Evolutionary conservation across 2,329 filamentous ascomycete species (phyloP).

Genomic region (Phialophora verrucosa): DNA sequence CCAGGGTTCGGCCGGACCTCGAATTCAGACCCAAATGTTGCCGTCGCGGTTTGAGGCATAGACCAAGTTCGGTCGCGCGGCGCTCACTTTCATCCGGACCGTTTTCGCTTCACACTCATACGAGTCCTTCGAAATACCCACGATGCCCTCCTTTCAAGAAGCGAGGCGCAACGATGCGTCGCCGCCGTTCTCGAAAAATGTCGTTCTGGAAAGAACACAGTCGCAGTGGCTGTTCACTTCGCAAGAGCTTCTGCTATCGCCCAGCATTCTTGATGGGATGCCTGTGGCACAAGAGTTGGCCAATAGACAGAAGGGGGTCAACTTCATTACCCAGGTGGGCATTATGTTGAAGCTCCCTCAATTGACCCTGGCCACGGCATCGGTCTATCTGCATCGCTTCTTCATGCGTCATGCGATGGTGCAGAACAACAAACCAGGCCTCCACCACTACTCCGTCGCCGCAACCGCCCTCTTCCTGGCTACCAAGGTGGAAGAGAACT

Average conservation of each 20-base stretch:
- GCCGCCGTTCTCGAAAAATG: slow-evolving; percentile 26
- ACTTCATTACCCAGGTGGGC: slow-evolving; percentile 94
- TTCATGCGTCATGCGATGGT: slow-evolving; percentile 89
- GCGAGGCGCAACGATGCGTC: slow-evolving; percentile 22
- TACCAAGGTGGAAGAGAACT: slow-evolving; percentile 97
- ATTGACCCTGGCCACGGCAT: slow-evolving; percentile 87
- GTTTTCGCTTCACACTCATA: background rate
- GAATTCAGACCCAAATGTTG: background rate
- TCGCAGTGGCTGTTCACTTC: slow-evolving; percentile 89
- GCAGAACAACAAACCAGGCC: slow-evolving; percentile 68
- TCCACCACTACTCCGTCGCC: slow-evolving; percentile 93
- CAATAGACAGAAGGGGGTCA: slow-evolving; percentile 86
- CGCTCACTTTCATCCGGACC: background rate
- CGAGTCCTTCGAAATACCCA: slow-evolving; percentile 16
- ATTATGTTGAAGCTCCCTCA: slow-evolving; percentile 91
- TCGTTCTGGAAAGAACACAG: slow-evolving; percentile 55
- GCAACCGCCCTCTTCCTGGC: slow-evolving; percentile 91
- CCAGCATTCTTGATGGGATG: slow-evolving; percentile 84
- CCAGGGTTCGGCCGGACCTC: background rate
- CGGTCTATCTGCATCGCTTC: slow-evolving; percentile 94
- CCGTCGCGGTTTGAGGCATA: background rate
- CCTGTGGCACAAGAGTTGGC: slow-evolving; percentile 76
- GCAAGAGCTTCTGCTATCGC: slow-evolving; percentile 80
- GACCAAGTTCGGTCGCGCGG: background rate
- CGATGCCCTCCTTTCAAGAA: slow-evolving; percentile 33